Conservation (phyloP, 140 eudicot genomes). For the Stevia rebaudiana region DNA sequence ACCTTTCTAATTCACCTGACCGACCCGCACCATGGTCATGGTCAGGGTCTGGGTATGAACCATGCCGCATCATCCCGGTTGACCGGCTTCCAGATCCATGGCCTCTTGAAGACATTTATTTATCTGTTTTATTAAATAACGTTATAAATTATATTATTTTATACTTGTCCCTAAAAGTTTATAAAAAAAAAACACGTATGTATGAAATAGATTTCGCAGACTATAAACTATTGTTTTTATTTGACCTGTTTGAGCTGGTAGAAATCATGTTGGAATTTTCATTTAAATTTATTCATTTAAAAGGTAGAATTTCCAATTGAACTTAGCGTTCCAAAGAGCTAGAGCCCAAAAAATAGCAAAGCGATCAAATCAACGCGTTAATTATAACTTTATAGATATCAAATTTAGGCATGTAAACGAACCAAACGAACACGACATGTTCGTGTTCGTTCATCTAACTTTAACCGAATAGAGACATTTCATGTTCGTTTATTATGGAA, state of each 20-base stretch:
- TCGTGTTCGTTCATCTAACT: no score
- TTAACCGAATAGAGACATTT: no score
- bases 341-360: neutral
- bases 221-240: neutral
- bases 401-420: no score
- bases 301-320: neutral
- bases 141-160: no score
- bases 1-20: slow-evolving; percentile 56
- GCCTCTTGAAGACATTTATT: slow-evolving; percentile 58
- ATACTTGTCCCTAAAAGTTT: no score
- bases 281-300: neutral
- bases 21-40: slow-evolving; percentile 38
- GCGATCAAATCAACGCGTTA: neutral
- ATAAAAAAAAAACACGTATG: no score
- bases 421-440: no score
- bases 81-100: slow-evolving; percentile 42
- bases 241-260: neutral
- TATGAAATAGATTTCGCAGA: no score
- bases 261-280: neutral
- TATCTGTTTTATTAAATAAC: neutral
- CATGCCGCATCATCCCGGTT: slow-evolving; percentile 52
- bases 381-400: neutral
- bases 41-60: slow-evolving; percentile 38
- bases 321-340: slow-evolving; percentile 9
- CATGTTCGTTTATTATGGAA: no score